These are phyloP conservation scores for Geoglossum glabrum DNA, from an alignment of 495 filamentous ascomycete genomes.

Conservation along the genomic window DNA sequence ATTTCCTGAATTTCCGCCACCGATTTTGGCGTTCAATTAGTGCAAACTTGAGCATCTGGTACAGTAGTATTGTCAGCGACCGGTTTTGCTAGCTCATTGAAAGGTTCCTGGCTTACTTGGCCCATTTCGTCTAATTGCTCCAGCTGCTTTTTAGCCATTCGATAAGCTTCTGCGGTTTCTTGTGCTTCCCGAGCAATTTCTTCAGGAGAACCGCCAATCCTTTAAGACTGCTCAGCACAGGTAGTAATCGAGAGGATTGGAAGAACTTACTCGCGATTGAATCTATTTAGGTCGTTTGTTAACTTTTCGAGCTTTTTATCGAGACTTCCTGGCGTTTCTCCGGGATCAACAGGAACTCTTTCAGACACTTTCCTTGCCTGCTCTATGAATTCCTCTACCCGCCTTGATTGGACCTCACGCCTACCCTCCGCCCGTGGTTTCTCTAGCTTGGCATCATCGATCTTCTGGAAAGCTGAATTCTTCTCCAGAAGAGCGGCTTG, in stretches of 20 bases:
- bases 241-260: constrained; percentile 7
- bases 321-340: constrained; percentile 43
- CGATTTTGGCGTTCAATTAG: constrained; percentile 49
- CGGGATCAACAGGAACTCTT: constrained; percentile 44
- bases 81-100: neutral
- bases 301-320: constrained; percentile 43
- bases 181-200: constrained; percentile 35
- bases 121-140: constrained; percentile 31
- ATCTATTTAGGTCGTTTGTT: constrained; percentile 29
- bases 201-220: constrained; percentile 45
- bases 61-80: neutral
- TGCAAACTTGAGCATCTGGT: constrained; percentile 37
- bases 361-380: constrained; percentile 35
- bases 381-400: constrained; percentile 31
- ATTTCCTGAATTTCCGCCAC: constrained; percentile 61
- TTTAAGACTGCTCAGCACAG: constrained; percentile 16
- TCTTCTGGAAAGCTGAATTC: constrained; percentile 35
- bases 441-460: constrained; percentile 29
- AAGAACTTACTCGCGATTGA: constrained; percentile 26
- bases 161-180: constrained; percentile 22
- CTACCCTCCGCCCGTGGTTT: constrained; percentile 26
- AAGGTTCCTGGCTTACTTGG: constrained; percentile 20
- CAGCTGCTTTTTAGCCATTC: constrained; percentile 26
- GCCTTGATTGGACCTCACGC: constrained; percentile 23
- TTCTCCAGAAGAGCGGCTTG: constrained; percentile 38